These are phyloP conservation scores for Nemophila menziesii DNA, from an alignment of 257 asterid genomes.

Conservation along the genomic window DNA sequence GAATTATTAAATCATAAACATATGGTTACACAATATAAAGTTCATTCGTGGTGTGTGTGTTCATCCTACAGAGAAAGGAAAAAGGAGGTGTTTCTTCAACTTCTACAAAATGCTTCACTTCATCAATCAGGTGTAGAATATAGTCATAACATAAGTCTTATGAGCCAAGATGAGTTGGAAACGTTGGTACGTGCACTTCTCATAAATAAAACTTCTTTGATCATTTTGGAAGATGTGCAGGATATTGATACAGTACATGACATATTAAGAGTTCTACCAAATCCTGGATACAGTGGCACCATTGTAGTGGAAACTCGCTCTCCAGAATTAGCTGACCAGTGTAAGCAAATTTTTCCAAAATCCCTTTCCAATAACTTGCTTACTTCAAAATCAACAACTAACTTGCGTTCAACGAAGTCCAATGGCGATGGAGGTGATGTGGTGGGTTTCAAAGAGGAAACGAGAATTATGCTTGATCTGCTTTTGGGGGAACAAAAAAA, in stretches of 20 bases:
- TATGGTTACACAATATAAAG: neutral
- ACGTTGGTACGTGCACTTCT: neutral
- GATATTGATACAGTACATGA: neutral
- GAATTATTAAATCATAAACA: neutral
- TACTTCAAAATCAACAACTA: neutral
- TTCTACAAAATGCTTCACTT: neutral
- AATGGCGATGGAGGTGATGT: constrained; percentile 2
- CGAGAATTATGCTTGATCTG: neutral
- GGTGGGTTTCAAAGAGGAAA: constrained; percentile 10
- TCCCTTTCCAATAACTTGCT: no score
- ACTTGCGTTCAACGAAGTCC: neutral
- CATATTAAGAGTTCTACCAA: neutral
- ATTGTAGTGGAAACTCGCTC: neutral
- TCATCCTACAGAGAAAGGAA: neutral
- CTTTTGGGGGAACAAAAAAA: neutral
- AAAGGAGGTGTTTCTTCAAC: neutral
- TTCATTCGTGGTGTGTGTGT: neutral
- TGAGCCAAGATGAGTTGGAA: neutral
- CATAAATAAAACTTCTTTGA: no score
- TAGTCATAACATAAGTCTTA: no score
- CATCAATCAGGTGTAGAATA: neutral
- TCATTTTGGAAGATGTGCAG: neutral
- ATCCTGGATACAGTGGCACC: neutral
- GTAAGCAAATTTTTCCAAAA: neutral
- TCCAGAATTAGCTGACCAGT: neutral